Evolutionary conservation across 257 asterid species (phyloP).

Genomic region (Solanum habrochaites): DNA sequence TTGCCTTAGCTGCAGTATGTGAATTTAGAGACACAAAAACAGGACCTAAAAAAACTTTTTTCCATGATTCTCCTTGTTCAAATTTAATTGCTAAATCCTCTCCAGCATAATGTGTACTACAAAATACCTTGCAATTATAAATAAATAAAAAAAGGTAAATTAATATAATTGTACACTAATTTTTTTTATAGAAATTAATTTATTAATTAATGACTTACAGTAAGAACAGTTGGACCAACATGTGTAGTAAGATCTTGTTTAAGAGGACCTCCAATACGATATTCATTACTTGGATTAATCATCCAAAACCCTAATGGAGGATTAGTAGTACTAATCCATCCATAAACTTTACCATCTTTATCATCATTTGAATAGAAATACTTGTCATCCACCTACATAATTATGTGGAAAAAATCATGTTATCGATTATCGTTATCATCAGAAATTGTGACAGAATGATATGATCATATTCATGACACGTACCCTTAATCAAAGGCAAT

Average conservation of each 20-base stretch:
- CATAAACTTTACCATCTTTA: conserved; percentile 48
- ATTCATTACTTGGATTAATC: conserved; percentile 58
- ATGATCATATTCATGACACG: neutral
- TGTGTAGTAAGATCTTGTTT: conserved; percentile 66
- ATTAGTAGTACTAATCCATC: conserved; percentile 27
- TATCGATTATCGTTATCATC: neutral
- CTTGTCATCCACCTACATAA: conserved; percentile 53
- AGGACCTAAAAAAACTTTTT: conserved; percentile 57
- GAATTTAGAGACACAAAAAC: conserved; percentile 45
- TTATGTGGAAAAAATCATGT: neutral
- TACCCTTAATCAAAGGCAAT: neutral
- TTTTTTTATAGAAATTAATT: neutral
- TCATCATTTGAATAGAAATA: conserved; percentile 39
- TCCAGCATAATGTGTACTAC: conserved; percentile 57
- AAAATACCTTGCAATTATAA: conserved; percentile 38
- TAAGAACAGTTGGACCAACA: conserved; percentile 45
- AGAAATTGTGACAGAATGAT: neutral
- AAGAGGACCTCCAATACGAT: conserved; percentile 46
- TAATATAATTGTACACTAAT: neutral
- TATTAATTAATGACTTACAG: conserved; percentile 16
- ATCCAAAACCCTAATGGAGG: conserved; percentile 48
- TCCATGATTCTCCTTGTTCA: conserved; percentile 40
- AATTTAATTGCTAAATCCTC: conserved; percentile 32
- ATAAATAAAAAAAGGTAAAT: neutral
- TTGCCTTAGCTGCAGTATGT: conserved; percentile 2